Base-by-base conservation (phyloP, 176 grass and related monocot species). In the Calamus simplicifolius region DNA sequence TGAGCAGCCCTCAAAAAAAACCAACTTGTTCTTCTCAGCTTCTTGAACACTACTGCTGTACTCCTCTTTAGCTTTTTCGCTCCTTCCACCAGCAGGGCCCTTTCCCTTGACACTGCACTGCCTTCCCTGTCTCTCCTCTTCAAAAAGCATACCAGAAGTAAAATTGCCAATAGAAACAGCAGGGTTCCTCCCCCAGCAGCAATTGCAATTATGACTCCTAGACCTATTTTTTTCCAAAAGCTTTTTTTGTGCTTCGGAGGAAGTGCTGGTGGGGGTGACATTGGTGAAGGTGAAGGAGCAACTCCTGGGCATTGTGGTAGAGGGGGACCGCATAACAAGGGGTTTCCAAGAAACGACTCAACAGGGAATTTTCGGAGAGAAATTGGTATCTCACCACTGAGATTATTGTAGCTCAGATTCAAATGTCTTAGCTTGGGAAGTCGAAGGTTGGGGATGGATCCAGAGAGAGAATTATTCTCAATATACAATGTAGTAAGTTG, bases 401-500 rank as follows among this genome's bases (percentile, higher is more conserved):
- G 80, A 38, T 98, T 98, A 62, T 98, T 98, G 70, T 98, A 74
- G 67, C 88, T 92, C 79, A 98, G 58, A 86, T 98, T 98, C 67
- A 98, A 82, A 73, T 73, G 87, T 57, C 68, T 85, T 66, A 98
- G 70, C 57, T 85, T 88, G 19, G 81, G 88, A 50, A 98, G 80
- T 73, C 74, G 81, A 51, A 98, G 67, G 18, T 81, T 56, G 61
- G 93, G 93, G 52, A 98, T 92, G 1, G 73, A 53, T 68, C 93
- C 93, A 69, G 79, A 89, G 63, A 98, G 93, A 63, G 81, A 92
- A 66, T 98, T 98, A 31, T 98, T 98, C 76, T 98, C 79, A 59
- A 98, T 70, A 80, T 77, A 85, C 63, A 98, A 66, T 73, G 87
- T 72, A 58, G 81, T 88, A 72, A 98, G 84, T 17, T 68, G 65